A percentile compares a stretch with the other conserved stretches of the same genome.
These are phyloP conservation scores for Raphidocelis subcapitata DNA, from an alignment of 139 green algal species.

Conservation along the genomic window DNA sequence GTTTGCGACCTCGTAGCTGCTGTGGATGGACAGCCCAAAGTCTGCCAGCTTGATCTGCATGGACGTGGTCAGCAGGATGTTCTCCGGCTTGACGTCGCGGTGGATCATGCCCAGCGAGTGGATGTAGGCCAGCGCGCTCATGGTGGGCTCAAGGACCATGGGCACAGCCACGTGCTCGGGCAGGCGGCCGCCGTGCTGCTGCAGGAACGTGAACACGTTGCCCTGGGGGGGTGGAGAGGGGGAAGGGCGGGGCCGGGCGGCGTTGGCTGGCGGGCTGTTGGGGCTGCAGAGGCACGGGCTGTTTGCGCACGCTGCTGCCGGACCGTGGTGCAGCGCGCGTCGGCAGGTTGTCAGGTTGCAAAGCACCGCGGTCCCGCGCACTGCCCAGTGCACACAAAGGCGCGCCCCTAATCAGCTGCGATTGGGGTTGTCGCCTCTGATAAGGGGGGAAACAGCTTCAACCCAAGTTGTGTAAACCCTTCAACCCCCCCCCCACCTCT, in stretches of 20 bases:
- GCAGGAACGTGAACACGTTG: slow-evolving; percentile 52
- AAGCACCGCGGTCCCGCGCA: too few relatives aligned
- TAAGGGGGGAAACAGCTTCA: too few relatives aligned
- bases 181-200: slow-evolving; percentile 35
- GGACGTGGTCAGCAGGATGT: slow-evolving; percentile 79
- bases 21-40: slow-evolving; percentile 69
- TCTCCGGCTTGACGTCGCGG: slow-evolving; percentile 97
- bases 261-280: too few relatives aligned
- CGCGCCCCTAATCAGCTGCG: too few relatives aligned
- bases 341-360: too few relatives aligned
- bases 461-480: too few relatives aligned
- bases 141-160: slow-evolving; percentile 56
- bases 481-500: slow-evolving; percentile 39
- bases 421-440: too few relatives aligned
- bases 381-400: too few relatives aligned
- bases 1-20: slow-evolving; percentile 47
- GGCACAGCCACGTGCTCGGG: slow-evolving; percentile 44
- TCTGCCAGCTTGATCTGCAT: slow-evolving; percentile 69
- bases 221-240: slow-evolving; percentile 20
- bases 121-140: slow-evolving; percentile 48
- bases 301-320: too few relatives aligned
- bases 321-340: too few relatives aligned
- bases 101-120: slow-evolving; percentile 84
- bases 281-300: too few relatives aligned
- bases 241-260: too few relatives aligned